Evolutionary conservation across 116 monocot species (phyloP).

Genomic region (Papilionanthe hybrid): DNA sequence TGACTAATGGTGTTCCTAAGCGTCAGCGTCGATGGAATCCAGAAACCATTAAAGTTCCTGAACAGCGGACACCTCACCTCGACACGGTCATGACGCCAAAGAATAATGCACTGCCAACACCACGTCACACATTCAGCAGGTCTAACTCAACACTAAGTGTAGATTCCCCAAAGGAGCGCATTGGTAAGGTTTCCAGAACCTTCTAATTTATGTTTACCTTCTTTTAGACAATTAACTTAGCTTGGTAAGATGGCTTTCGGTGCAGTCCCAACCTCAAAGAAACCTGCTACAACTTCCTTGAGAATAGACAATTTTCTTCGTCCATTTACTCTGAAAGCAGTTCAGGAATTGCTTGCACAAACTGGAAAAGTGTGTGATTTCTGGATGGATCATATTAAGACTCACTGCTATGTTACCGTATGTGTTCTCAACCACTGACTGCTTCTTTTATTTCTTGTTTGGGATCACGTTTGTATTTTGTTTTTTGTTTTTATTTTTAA

Average conservation of each 20-base stretch:
- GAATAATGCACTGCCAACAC: slow-evolving; percentile 29
- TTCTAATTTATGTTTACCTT: not conserved
- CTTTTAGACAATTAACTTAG: not conserved
- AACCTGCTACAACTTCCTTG: slow-evolving; percentile 60
- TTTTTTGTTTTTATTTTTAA: too few relatives aligned
- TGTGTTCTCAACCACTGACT: slow-evolving; percentile 1
- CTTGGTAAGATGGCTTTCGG: not conserved
- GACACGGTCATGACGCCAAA: slow-evolving; percentile 30
- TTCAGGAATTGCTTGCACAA: slow-evolving; percentile 74
- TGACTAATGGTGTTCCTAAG: slow-evolving; percentile 46
- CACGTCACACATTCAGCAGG: slow-evolving; percentile 38
- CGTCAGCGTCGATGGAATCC: slow-evolving; percentile 76
- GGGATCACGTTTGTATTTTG: too few relatives aligned
- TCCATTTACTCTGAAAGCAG: slow-evolving; percentile 85
- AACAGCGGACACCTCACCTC: slow-evolving; percentile 31
- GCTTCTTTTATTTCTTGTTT: not conserved
- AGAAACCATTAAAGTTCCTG: slow-evolving; percentile 49
- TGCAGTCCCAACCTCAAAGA: slow-evolving; percentile 75
- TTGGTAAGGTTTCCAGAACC: slow-evolving; percentile 39
- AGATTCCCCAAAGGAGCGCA: slow-evolving; percentile 70
- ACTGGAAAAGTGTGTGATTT: slow-evolving; percentile 75
- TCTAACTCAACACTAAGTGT: slow-evolving; percentile 52
- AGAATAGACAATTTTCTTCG: slow-evolving; percentile 84
- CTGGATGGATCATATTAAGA: slow-evolving; percentile 99
- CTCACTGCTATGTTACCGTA: slow-evolving; percentile 95